phyloP scores from a whole-genome alignment of 179 eudicot genomes.

The Monotropa hypopitys region DNA sequence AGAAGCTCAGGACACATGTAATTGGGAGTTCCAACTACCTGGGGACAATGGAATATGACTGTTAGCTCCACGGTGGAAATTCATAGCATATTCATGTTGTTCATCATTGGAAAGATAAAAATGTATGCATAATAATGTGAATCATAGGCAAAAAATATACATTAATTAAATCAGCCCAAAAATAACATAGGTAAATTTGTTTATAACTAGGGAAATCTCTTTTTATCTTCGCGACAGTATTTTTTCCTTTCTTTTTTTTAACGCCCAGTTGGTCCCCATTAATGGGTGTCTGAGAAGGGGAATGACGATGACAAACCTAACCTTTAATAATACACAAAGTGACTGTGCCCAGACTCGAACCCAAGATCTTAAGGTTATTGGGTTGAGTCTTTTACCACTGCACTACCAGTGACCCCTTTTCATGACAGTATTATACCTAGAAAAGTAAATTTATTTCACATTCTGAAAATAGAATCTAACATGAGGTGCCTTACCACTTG shows the following conservation, averaged over 20 bases:
- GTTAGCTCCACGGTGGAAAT: conserved; percentile 8
- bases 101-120: background rate
- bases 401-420: too few relatives aligned
- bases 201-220: background rate
- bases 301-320: too few relatives aligned
- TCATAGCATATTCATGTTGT: background rate
- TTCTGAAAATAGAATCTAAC: conserved; percentile 1
- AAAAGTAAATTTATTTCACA: background rate
- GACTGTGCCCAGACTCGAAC: too few relatives aligned
- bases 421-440: too few relatives aligned
- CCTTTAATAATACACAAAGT: too few relatives aligned
- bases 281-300: too few relatives aligned
- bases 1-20: conserved; percentile 98
- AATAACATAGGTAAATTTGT: background rate
- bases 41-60: conserved; percentile 6
- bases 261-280: too few relatives aligned
- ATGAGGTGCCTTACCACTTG: conserved; percentile 4
- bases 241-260: too few relatives aligned
- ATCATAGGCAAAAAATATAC: background rate
- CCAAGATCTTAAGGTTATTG: too few relatives aligned
- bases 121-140: background rate
- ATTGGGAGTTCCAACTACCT: conserved; percentile 99
- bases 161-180: background rate
- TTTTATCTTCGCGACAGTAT: too few relatives aligned
- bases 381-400: too few relatives aligned